Conservation (phyloP, 768 basidiomycete species). For the Amanita muscaria region DNA sequence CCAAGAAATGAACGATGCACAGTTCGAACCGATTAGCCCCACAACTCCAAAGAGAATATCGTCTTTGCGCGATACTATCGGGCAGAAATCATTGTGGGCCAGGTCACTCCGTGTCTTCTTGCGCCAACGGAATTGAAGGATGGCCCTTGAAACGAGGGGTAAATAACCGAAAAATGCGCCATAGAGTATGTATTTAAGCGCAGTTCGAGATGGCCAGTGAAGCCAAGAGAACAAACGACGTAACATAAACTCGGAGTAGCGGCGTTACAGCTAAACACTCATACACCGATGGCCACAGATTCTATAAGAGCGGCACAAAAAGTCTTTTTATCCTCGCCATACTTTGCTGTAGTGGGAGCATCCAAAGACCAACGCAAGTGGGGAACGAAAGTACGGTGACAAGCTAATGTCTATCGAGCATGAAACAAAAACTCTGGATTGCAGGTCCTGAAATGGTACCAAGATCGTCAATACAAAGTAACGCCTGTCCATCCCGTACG, state of each 20-base stretch:
- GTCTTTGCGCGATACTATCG: slow-evolving; percentile 65
- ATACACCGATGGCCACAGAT: slow-evolving; percentile 12
- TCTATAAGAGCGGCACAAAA: slow-evolving; percentile 31
- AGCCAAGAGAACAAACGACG: slow-evolving; percentile 22
- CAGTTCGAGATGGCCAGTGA: slow-evolving; percentile 28
- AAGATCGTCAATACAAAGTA: slow-evolving; percentile 45
- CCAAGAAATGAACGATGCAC: background rate
- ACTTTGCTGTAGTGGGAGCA: slow-evolving; percentile 76
- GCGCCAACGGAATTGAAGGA: slow-evolving; percentile 43
- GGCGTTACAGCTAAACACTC: background rate
- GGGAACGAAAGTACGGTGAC: slow-evolving; percentile 54
- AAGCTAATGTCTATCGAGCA: background rate
- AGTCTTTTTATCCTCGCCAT: slow-evolving; percentile 53
- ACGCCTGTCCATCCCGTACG: slow-evolving; percentile 71
- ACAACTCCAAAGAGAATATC: slow-evolving; percentile 75
- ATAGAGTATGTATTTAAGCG: slow-evolving; percentile 28
- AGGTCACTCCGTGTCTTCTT: slow-evolving; percentile 38
- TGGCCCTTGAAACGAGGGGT: slow-evolving; percentile 61
- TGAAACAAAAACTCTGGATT: background rate
- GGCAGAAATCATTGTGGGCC: slow-evolving; percentile 34
- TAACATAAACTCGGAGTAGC: too few species aligned
- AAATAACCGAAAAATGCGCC: slow-evolving; percentile 65
- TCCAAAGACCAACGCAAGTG: slow-evolving; percentile 73
- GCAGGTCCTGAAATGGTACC: slow-evolving; percentile 76
- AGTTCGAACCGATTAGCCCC: slow-evolving; percentile 71